phyloP scores from a whole-genome alignment of 2,329 filamentous ascomycete species.

The Fusarium euwallaceae region DNA sequence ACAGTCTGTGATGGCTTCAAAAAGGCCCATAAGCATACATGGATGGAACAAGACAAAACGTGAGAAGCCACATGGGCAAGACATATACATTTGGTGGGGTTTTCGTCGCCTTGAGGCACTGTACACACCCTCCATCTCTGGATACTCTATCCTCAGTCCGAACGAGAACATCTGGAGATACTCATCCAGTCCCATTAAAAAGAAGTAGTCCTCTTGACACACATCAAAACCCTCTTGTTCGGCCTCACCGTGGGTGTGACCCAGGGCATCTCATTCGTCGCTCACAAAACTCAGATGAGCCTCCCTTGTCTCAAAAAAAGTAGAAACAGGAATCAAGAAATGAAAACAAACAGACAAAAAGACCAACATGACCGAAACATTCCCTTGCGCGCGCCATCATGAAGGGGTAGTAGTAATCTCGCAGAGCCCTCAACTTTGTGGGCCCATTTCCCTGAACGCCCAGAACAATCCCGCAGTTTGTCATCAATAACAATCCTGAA shows the following conservation, averaged over 20 bases:
- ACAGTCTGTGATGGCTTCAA: slow-evolving; percentile 9
- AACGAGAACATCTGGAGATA: slow-evolving; percentile 28
- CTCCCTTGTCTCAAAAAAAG: slow-evolving; percentile 23
- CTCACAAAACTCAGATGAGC: slow-evolving; percentile 24
- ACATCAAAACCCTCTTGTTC: background rate
- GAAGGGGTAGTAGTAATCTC: slow-evolving; percentile 38
- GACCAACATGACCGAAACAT: slow-evolving; percentile 25
- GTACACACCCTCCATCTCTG: slow-evolving; percentile 27
- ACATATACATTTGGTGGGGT: slow-evolving; percentile 34
- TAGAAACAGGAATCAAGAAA: slow-evolving; percentile 34
- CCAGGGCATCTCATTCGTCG: slow-evolving; percentile 9
- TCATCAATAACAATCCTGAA: slow-evolving; percentile 45
- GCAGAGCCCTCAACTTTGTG: slow-evolving; percentile 45
- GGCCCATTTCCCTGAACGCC: slow-evolving; percentile 47
- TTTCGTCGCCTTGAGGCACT: slow-evolving; percentile 23
- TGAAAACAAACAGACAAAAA: slow-evolving; percentile 14
- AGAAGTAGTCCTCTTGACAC: slow-evolving; percentile 12
- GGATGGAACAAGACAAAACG: slow-evolving; percentile 16
- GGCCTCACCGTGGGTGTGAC: slow-evolving; percentile 1
- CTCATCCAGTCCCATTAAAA: slow-evolving; percentile 28
- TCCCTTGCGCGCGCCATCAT: slow-evolving; percentile 46
- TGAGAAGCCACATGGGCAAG: slow-evolving; percentile 21
- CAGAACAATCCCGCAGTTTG: slow-evolving; percentile 45
- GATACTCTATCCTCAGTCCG: slow-evolving; percentile 28
- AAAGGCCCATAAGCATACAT: slow-evolving; percentile 35